Evolutionary conservation across 1,139 yeast genomes (phyloP), one percentile per base, ranked within the genome.

Genomic region (Candida glucosophila): DNA sequence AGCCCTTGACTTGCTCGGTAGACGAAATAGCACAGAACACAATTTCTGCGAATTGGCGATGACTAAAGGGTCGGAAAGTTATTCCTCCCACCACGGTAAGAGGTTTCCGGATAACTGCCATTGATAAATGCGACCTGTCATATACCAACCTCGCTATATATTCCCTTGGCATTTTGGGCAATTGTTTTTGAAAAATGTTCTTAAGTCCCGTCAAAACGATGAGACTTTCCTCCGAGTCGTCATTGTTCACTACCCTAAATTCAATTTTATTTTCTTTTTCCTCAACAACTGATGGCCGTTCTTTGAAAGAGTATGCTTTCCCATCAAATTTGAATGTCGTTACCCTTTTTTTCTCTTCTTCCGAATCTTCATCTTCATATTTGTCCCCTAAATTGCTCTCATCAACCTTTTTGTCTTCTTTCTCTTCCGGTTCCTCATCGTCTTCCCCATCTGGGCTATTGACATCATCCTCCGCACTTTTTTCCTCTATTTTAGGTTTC

Each of bases 91-190:
- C 97, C 15, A 90, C 98, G 0, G 94, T 83, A 39, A 90, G 55
- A 8, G 96, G 96, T 40, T 82, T 83, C 34, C 95, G 66, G 12
- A 90, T 90, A 28, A 92, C 95, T 1, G 98, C 98, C 73, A 90
- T 85, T 0, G 96, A 86, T 23, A 92, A 61, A 56, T 90, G 99
- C 20, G 92, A 79, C 39, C 96, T 61, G 51, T 92, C 99, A 47
- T 86, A 90, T 4, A 90, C 98, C 39, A 90, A 67, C 38, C 98
- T 62, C 3, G 96, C 86, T 46, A 90, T 90, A 54, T 92, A 90
- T 47, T 92, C 97, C 34, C 92, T 72, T 17, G 99, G 99, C 99
- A 90, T 90, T 52, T 90, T 90, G 3, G 99, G 99, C 38, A 90
- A 67, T 53, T 90, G 99, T 44, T 88, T 88, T 52, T 90, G 98